Evolutionary conservation across 495 filamentous ascomycete species (phyloP).

Genomic region (Podospora tetraspora): DNA sequence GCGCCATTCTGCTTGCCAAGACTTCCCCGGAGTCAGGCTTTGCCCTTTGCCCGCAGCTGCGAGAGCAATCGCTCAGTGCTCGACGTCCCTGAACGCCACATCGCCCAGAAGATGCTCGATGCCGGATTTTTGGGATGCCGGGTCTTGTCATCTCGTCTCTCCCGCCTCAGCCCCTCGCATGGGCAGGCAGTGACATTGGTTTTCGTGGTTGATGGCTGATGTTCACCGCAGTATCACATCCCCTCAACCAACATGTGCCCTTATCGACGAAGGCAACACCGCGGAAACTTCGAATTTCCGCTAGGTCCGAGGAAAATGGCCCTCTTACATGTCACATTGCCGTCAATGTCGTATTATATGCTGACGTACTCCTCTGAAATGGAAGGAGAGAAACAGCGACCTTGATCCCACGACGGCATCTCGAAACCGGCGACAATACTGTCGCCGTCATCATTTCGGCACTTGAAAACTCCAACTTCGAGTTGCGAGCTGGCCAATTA

Average conservation of each 20-base stretch:
- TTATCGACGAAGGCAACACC: background rate
- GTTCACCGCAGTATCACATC: background rate
- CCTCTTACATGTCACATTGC: background rate
- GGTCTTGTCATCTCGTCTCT: background rate
- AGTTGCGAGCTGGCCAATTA: conserved; percentile 6
- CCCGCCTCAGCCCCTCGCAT: background rate
- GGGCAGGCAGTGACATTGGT: background rate
- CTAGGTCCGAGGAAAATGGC: background rate
- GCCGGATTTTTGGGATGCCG: background rate
- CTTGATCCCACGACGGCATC: background rate
- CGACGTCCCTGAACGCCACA: background rate
- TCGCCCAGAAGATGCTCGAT: background rate
- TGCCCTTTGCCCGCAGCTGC: background rate
- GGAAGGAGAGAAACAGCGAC: background rate
- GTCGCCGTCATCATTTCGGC: background rate
- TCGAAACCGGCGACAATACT: background rate
- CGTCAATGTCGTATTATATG: background rate
- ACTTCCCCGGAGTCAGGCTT: background rate
- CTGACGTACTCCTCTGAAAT: background rate
- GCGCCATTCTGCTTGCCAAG: background rate
- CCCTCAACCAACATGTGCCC: background rate
- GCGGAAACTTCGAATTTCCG: background rate
- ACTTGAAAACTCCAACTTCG: background rate
- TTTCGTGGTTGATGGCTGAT: background rate
- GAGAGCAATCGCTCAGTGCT: background rate